These are phyloP conservation scores for Grosmannia huntii DNA, from an alignment of 2,329 filamentous ascomycete genomes.

Conservation along the genomic window DNA sequence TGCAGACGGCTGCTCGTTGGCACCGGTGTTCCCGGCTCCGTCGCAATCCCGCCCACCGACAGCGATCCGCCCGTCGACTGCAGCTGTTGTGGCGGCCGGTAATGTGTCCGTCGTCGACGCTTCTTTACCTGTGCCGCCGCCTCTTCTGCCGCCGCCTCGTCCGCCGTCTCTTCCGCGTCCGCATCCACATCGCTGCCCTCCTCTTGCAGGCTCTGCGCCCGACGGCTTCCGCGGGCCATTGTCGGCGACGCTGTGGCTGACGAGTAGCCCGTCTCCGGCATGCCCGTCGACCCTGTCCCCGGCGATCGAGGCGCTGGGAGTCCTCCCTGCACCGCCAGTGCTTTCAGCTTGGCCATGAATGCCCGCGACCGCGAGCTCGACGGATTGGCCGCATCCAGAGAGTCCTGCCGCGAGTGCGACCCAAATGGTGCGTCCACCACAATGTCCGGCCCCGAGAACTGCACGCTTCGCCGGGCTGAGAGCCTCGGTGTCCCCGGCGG, in stretches of 20 bases:
- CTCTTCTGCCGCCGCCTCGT: constrained; percentile 48
- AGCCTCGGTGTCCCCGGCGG: constrained; percentile 6
- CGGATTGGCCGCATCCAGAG: constrained; percentile 53
- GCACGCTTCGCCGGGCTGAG: constrained; percentile 44
- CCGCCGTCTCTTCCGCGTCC: constrained; percentile 76
- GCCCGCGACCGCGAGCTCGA: constrained; percentile 44
- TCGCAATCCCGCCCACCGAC: constrained; percentile 15
- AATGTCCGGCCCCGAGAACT: constrained; percentile 52
- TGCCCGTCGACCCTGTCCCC: constrained; percentile 7
- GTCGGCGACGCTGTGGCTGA: constrained; percentile 36
- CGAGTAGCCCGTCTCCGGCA: constrained; percentile 13
- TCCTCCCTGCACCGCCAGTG: constrained; percentile 45
- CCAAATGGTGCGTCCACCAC: constrained; percentile 29
- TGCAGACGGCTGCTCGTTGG: constrained; percentile 31
- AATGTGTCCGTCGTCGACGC: constrained; percentile 46
- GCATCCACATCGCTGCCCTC: constrained; percentile 42
- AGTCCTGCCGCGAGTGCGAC: constrained; percentile 39
- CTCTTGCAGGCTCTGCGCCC: constrained; percentile 23
- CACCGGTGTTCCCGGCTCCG: constrained; percentile 27
- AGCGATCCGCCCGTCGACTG: constrained; percentile 33
- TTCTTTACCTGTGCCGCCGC: constrained; percentile 41
- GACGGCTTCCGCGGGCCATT: constrained; percentile 24
- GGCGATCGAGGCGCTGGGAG: constrained; percentile 33
- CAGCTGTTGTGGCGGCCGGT: constrained; percentile 36
- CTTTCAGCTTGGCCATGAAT: constrained; percentile 68